Evolutionary conservation across 78 protist genomes (phyloP).

Genomic region (Emiliania huxleyi): DNA sequence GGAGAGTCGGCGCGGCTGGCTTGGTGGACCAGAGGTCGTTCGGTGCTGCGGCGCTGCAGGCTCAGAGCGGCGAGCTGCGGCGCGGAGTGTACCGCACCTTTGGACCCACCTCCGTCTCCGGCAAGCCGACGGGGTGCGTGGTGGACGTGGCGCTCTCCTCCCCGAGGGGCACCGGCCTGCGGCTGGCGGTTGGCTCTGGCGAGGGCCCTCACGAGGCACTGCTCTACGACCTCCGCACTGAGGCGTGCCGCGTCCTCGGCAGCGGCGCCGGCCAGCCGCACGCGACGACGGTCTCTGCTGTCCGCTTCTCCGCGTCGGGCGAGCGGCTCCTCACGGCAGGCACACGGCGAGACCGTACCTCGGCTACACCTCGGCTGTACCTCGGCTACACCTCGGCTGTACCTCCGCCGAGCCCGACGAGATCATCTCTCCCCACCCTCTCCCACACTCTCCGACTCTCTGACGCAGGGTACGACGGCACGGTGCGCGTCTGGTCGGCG

Average conservation of each 20-base stretch:
- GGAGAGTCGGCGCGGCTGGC: no score
- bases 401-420: no score
- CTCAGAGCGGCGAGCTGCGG: neutral
- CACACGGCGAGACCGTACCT: no score
- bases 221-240: neutral
- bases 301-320: neutral
- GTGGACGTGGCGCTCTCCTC: neutral
- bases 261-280: neutral
- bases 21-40: neutral
- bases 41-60: neutral
- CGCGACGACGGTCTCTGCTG: neutral
- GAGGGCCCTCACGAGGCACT: neutral
- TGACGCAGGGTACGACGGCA: neutral
- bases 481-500: neutral
- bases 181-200: neutral
- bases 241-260: neutral
- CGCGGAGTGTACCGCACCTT: neutral
- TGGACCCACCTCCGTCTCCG: neutral
- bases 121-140: neutral
- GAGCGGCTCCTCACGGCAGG: neutral
- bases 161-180: no score
- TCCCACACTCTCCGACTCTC: no score
- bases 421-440: no score
- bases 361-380: no score
- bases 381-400: no score